A percentile compares a stretch with the other conserved stretches of the same genome.
Evolutionary conservation across 108 stramenopile genomes (phyloP).

Genomic region (Cyclotella choctawhatcheeana): DNA sequence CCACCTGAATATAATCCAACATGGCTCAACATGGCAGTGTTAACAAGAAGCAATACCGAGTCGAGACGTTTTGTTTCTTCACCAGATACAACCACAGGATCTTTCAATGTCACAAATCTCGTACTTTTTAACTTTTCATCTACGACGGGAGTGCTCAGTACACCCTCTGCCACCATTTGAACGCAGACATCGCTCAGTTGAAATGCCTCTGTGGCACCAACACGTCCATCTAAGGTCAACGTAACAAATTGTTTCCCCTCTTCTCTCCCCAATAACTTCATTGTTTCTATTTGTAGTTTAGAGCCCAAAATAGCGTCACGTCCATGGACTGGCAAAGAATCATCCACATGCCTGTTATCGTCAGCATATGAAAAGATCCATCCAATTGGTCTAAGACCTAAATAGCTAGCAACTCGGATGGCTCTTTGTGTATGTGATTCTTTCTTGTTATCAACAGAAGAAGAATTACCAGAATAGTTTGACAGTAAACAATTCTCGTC

Average conservation of each 20-base stretch:
- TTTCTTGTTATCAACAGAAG: constrained; percentile 1
- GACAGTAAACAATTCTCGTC: constrained; percentile 37
- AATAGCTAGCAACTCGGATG: constrained; percentile 56
- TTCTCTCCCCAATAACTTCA: constrained; percentile 56
- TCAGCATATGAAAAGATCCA: constrained; percentile 87
- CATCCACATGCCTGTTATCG: constrained; percentile 62
- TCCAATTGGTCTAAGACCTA: constrained; percentile 77
- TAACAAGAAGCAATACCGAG: constrained; percentile 83
- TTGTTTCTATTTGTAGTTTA: constrained; percentile 66
- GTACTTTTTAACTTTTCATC: constrained; percentile 40
- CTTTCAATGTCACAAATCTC: constrained; percentile 54
- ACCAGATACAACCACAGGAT: constrained; percentile 72
- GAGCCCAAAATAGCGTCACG: constrained; percentile 64
- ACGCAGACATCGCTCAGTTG: constrained; percentile 84
- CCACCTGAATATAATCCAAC: constrained; percentile 62
- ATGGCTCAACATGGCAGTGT: constrained; percentile 82
- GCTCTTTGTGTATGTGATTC: constrained; percentile 48
- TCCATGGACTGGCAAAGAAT: constrained; percentile 69
- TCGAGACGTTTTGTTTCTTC: constrained; percentile 78
- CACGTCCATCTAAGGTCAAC: constrained; percentile 74
- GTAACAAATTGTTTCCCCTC: constrained; percentile 77
- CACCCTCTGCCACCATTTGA: constrained; percentile 87
- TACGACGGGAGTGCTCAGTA: constrained; percentile 36
- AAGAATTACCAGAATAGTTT: constrained; percentile 14
- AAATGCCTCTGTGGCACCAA: constrained; percentile 88